These are phyloP conservation scores for Ramalina peruviana DNA, from an alignment of 495 filamentous ascomycete species.

Conservation along the genomic window DNA sequence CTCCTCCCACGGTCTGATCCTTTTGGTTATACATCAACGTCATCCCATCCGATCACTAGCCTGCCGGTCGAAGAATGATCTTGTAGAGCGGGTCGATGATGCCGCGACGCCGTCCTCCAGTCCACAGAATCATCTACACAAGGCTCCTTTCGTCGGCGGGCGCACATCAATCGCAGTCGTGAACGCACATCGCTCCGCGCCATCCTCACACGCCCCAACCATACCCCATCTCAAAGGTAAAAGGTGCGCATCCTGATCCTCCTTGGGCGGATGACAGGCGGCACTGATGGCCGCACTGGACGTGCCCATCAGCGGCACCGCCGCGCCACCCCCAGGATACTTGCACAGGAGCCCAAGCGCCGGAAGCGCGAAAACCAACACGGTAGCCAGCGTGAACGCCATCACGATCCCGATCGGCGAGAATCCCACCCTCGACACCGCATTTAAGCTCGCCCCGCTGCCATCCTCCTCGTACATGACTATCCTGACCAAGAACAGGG, in stretches of 20 bases:
- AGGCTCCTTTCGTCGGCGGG: no score
- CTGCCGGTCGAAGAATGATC: no score
- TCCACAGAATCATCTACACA: no score
- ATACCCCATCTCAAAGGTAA: background rate
- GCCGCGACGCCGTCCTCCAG: no score
- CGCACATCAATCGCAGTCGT: no score
- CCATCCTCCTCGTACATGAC: conserved; percentile 15
- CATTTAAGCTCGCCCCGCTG: conserved; percentile 12
- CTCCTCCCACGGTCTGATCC: no score
- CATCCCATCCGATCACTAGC: no score
- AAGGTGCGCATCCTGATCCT: background rate
- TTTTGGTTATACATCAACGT: no score
- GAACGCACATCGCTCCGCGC: no score
- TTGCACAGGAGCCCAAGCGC: conserved; percentile 23
- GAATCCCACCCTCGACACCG: conserved; percentile 17
- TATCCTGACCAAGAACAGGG: conserved; percentile 21
- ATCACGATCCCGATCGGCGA: conserved; percentile 13
- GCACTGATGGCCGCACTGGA: conserved; percentile 11
- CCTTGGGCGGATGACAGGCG: conserved; percentile 27
- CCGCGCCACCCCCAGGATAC: conserved; percentile 27
- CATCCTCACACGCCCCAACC: background rate
- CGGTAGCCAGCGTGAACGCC: conserved; percentile 4
- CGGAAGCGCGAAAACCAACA: background rate
- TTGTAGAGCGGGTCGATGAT: no score
- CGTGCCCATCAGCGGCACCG: conserved; percentile 22